These are phyloP conservation scores for Cadophora sp. DNA, from an alignment of 2,329 filamentous ascomycete species.

Conservation along the genomic window DNA sequence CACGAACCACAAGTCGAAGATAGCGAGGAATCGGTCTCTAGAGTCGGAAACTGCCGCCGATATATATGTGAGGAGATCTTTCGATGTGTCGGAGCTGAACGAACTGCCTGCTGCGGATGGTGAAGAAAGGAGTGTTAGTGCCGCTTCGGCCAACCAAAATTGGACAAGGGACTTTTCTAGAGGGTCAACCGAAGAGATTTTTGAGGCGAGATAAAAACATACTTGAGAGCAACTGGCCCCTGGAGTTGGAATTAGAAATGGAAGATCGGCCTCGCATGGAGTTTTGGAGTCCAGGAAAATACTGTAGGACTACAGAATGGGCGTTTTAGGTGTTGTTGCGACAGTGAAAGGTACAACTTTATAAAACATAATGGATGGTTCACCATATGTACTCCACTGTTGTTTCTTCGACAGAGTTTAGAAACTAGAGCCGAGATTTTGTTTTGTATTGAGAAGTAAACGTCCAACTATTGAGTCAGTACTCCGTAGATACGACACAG, in stretches of 20 bases:
- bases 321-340: background rate
- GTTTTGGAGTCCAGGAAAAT: background rate
- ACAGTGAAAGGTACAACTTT: background rate
- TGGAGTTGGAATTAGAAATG: background rate
- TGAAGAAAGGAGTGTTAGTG: background rate
- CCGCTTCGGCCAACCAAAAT: background rate
- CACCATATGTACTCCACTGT: no score
- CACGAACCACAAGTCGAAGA: slow-evolving; percentile 1
- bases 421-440: no score
- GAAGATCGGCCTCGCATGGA: background rate
- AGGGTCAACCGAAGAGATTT: background rate
- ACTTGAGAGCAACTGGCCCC: no score
- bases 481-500: no score
- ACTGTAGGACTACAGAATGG: background rate
- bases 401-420: no score
- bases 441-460: no score
- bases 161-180: slow-evolving; percentile 2
- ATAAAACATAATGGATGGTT: no score
- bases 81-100: slow-evolving; percentile 1
- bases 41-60: background rate
- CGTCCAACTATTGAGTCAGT: no score
- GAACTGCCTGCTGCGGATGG: background rate
- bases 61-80: slow-evolving; percentile 3
- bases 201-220: background rate
- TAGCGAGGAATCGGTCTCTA: background rate